Evolutionary conservation across 352 stramenopile species (phyloP).

Genomic region (Globisporangium ultimum): DNA sequence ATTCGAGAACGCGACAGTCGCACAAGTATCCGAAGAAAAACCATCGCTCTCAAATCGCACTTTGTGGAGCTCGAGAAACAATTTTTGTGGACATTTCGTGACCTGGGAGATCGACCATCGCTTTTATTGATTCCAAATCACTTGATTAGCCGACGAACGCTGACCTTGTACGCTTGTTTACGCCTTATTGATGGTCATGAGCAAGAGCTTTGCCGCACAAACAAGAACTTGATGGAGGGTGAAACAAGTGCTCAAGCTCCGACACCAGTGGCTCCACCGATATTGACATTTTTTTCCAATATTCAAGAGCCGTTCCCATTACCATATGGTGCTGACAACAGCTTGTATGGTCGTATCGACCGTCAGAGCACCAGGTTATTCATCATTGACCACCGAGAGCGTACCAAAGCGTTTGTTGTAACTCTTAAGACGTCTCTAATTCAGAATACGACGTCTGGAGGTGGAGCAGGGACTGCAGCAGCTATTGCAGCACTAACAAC

Average conservation of each 20-base stretch:
- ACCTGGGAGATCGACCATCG: constrained; percentile 25
- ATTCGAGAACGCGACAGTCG: constrained; percentile 29
- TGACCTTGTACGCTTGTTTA: constrained; percentile 40
- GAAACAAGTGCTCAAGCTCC: background rate
- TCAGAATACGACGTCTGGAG: constrained; percentile 32
- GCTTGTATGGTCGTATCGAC: constrained; percentile 32
- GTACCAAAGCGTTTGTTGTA: constrained; percentile 25
- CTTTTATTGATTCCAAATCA: constrained; percentile 39
- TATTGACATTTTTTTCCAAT: constrained; percentile 42
- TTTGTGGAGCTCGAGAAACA: constrained; percentile 43
- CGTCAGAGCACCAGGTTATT: constrained; percentile 38
- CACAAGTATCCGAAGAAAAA: constrained; percentile 25
- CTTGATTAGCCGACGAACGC: constrained; percentile 30
- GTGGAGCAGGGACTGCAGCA: constrained; percentile 27
- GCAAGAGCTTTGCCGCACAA: constrained; percentile 12
- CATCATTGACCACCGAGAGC: constrained; percentile 22
- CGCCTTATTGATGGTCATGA: constrained; percentile 22
- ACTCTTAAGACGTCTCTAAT: constrained; percentile 39
- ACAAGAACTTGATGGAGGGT: background rate
- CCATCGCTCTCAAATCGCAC: constrained; percentile 23
- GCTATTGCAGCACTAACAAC: constrained; percentile 15
- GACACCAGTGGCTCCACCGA: background rate
- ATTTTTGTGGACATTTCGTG: constrained; percentile 41
- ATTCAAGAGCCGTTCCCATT: constrained; percentile 31
- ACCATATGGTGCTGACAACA: constrained; percentile 20